Evolutionary conservation across 2,329 filamentous ascomycete species (phyloP), one percentile per base, ranked within the genome.

Genomic region (Aphanoascus verrucosus): DNA sequence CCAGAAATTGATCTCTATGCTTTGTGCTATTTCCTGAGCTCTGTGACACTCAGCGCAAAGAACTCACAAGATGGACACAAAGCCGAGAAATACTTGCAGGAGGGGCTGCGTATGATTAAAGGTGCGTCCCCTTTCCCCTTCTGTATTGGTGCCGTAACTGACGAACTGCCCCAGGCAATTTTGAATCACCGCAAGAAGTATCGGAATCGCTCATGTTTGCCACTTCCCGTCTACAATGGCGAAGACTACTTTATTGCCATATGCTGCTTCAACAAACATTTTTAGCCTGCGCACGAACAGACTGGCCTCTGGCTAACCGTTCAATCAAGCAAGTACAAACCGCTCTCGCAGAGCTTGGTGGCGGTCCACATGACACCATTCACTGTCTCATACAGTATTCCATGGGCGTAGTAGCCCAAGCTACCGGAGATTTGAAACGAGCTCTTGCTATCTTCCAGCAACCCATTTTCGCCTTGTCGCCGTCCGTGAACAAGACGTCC

Each of bases 401-500:
- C 15, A 74, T 77, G 0, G 90, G 85, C 0, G 78, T 86, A 6
- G 85, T 88, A 60, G 74, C 82, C 50, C 91, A 96, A 71, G 86
- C 84, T 15, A 83, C 77, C 4, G 89, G 88, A 14, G 77, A 88
- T 58, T 74, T 93, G 1, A 72, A 79, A n/a, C 71, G 72, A 1
- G 89, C 91, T 2, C 71, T 89, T 12, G 61, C 72, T 2, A 76
- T 84, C 8, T 95, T 87, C 67, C 76, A 79, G 56, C 77, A 81
- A 40, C 71, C 77, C 1, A 69, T 73, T 15, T 82, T 94, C 60
- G 70, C 72, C 1, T 68, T 88, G 1, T 66, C 71, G 8, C 63
- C 47, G 1, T 34, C 67, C 17, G 59, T 62, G 52, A 67, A 65
- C 59, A 71, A 70, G 58, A 64, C 65, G 45, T 58, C 67, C 37